phyloP scores from a whole-genome alignment of 257 asterid genomes.

The Jacaranda copaia region DNA sequence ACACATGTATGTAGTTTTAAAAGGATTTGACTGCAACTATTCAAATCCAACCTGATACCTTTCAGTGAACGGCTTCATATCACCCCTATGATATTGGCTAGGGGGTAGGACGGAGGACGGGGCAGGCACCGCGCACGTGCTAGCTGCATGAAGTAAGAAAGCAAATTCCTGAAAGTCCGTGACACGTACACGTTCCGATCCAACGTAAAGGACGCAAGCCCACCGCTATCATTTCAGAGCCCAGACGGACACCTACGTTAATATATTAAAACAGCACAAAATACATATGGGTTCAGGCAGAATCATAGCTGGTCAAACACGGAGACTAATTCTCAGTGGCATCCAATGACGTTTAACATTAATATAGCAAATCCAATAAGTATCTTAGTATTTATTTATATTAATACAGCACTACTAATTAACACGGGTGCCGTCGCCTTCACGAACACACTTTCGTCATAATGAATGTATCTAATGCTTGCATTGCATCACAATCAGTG shows the following conservation, averaged over 20 bases:
- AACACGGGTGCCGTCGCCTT: conserved; percentile 73
- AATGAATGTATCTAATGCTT: conserved; percentile 14
- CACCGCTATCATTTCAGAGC: conserved; percentile 41
- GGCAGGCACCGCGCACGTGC: conserved; percentile 26
- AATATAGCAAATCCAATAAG: conserved; percentile 4
- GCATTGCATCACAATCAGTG: conserved; percentile 44
- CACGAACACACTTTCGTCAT: conserved; percentile 52
- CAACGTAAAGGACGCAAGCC: conserved; percentile 44
- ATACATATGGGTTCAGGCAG: not conserved
- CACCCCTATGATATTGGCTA: no score
- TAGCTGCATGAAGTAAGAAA: conserved; percentile 41
- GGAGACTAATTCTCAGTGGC: conserved; percentile 38
- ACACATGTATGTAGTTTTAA: no score
- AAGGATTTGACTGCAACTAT: no score
- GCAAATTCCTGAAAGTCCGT: conserved; percentile 72
- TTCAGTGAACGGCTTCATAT: no score
- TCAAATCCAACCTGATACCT: no score
- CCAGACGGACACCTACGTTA: conserved; percentile 55
- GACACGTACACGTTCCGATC: conserved; percentile 47
- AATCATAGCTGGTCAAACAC: conserved; percentile 68
- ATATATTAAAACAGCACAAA: not conserved
- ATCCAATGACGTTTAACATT: conserved; percentile 3
- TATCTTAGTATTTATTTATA: not conserved
- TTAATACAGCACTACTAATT: conserved; percentile 13
- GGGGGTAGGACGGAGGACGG: not conserved